phyloP scores from a whole-genome alignment of 129 eudicot species.

The Scalesia atractyloides region DNA sequence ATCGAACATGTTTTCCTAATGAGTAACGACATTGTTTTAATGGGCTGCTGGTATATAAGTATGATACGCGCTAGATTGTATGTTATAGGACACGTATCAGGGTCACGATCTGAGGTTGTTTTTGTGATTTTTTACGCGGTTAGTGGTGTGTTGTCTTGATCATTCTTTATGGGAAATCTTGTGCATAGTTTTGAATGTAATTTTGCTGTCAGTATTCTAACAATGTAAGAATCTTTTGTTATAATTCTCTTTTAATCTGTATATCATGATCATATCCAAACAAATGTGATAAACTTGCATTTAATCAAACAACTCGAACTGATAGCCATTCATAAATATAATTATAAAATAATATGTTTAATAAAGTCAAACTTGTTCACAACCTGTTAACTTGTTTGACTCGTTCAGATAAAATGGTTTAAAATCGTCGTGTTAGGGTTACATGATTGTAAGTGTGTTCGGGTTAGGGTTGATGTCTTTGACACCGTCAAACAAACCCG shows the following conservation, averaged over 20 bases:
- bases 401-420: too few relatives aligned
- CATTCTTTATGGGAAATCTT: conserved; percentile 30
- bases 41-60: neutral
- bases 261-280: neutral
- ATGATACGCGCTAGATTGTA: conserved; percentile 1
- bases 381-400: too few relatives aligned
- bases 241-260: neutral
- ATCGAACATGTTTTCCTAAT: neutral
- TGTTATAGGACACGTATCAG: neutral
- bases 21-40: conserved; percentile 6
- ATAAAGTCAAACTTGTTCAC: too few relatives aligned
- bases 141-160: conserved; percentile 21
- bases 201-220: conserved; percentile 30
- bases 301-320: too few relatives aligned
- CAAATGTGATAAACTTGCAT: too few relatives aligned
- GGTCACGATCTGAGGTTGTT: neutral
- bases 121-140: neutral
- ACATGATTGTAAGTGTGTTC: too few relatives aligned
- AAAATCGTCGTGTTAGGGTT: too few relatives aligned
- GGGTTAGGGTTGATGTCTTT: too few relatives aligned
- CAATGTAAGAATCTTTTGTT: conserved; percentile 26
- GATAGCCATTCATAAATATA: too few relatives aligned
- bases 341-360: too few relatives aligned
- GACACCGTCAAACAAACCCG: too few relatives aligned
- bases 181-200: conserved; percentile 42